A percentile compares a stretch with the other conserved stretches of the same genome.
Conservation (phyloP, 306 rosid genomes). For the Rosa multiflora region DNA sequence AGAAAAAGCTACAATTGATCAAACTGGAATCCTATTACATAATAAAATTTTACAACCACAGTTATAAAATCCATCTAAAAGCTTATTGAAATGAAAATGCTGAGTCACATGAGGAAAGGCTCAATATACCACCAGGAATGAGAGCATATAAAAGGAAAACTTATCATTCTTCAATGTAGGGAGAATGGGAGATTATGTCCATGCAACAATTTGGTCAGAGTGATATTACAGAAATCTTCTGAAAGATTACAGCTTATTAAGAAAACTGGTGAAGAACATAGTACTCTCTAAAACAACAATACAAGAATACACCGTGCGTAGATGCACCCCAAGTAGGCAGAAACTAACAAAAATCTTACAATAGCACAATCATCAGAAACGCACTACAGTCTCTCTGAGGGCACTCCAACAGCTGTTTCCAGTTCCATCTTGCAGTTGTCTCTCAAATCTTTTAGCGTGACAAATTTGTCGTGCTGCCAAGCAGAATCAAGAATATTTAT, state of each 20-base stretch:
- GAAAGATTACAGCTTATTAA: slow-evolving; percentile 6
- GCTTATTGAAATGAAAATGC: no score
- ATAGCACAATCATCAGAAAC: slow-evolving; percentile 14
- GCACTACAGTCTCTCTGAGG: slow-evolving; percentile 43
- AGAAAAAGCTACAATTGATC: neutral
- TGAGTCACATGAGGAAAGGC: no score
- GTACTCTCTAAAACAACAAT: neutral
- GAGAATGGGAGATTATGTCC: slow-evolving; percentile 2
- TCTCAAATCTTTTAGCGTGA: slow-evolving; percentile 59
- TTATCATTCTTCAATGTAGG: neutral
- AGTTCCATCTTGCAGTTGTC: slow-evolving; percentile 77
- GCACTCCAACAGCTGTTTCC: slow-evolving; percentile 45
- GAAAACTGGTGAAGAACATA: neutral
- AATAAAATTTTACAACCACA: neutral
- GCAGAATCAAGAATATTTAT: slow-evolving; percentile 14
- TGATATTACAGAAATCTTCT: slow-evolving; percentile 8
- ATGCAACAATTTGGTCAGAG: neutral
- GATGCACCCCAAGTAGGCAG: slow-evolving; percentile 15
- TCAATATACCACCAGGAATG: no score
- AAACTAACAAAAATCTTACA: slow-evolving; percentile 39
- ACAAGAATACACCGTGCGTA: slow-evolving; percentile 8
- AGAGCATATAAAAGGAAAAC: no score
- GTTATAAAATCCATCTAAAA: neutral
- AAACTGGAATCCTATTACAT: neutral
- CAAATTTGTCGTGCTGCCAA: slow-evolving; percentile 64